Base-by-base conservation (phyloP, 1,284 basidiomycete genomes). In the Ceratorhiza oryzae-sativae region DNA sequence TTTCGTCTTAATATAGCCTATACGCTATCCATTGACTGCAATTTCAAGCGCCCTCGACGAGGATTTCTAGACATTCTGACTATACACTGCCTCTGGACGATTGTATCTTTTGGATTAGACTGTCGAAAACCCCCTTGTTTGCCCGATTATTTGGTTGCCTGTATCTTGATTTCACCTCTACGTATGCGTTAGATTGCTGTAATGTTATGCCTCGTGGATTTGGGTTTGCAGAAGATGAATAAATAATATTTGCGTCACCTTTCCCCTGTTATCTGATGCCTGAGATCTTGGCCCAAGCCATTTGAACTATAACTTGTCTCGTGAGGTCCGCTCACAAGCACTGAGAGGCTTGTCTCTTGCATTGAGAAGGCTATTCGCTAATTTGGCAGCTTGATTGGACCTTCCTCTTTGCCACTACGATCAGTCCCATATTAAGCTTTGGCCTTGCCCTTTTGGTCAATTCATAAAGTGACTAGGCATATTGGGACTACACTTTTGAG, bases 41-140 rank as follows among this genome's bases (percentile, higher is more conserved):
- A 10, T 36, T 20, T 34, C 12, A 13, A 73, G 73, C 67, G 73
- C 80, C 20, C 78, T 83, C 71, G 82, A 83, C 75, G 82, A 83
- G 72, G 82, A 83, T 78, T 83, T 83, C 77, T 83, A 81, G 75
- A 72, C 58, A 8, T n/a, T 23, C 20, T 36, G 55, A 32, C 3
- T 12, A n/a, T n/a, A 6, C 10, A 20, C 23, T 39, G 9, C 10
- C 55, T 15, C 10, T 3, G 55, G 55, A 58, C 34, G 34, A 58
- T 41, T 58, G 55, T 58, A 58, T 58, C 55, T 58, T 36, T 32
- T 58, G 32, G 9, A 32, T 32, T 58, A 51, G 55, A 71, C 25
- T 45, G 20, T 65, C 25, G 51, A 41, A 51, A 20, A 32, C 39
- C 20, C 25, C 20, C 42, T 58, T 46, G 42, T 2, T 48, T 39